Conservation (phyloP, 805 yeast species). For the Wickerhamomyces hampshirensis region DNA sequence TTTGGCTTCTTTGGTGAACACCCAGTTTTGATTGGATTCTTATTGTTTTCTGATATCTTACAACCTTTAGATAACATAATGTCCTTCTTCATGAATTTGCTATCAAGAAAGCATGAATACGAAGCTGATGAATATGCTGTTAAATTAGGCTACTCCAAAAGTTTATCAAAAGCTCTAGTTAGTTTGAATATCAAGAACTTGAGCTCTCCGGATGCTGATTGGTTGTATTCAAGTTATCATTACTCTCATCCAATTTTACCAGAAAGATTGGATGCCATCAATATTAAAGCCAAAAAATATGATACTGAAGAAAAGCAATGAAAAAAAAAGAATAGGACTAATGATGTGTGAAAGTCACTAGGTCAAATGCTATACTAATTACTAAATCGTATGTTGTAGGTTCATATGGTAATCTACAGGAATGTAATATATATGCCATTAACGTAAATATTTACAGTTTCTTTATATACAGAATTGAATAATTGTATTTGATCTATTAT, state of each 20-base stretch:
- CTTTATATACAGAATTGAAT: no score
- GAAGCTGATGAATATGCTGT: conserved; percentile 91
- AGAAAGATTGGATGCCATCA: conserved; percentile 81
- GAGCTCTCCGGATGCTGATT: conserved; percentile 82
- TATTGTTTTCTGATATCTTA: conserved; percentile 71
- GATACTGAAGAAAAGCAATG: conserved; percentile 18
- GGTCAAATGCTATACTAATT: no score
- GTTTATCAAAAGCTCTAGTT: conserved; percentile 68
- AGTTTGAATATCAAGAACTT: conserved; percentile 76
- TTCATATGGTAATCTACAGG: no score
- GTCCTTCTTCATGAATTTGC: conserved; percentile 59
- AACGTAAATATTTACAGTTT: no score
- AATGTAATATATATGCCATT: no score
- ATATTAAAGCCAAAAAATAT: conserved; percentile 22
- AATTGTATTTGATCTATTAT: no score
- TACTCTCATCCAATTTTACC: conserved; percentile 89
- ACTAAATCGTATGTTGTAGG: no score
- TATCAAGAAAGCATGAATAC: conserved; percentile 85
- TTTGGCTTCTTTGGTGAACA: conserved; percentile 66
- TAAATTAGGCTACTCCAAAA: conserved; percentile 62
- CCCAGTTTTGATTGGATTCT: conserved; percentile 79
- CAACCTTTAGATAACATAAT: conserved; percentile 71
- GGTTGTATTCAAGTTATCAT: conserved; percentile 83
- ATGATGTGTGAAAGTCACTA: no score
- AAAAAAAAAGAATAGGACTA: no score